Conservation (phyloP, 305 asterid genomes). For the Rubia balearica region DNA sequence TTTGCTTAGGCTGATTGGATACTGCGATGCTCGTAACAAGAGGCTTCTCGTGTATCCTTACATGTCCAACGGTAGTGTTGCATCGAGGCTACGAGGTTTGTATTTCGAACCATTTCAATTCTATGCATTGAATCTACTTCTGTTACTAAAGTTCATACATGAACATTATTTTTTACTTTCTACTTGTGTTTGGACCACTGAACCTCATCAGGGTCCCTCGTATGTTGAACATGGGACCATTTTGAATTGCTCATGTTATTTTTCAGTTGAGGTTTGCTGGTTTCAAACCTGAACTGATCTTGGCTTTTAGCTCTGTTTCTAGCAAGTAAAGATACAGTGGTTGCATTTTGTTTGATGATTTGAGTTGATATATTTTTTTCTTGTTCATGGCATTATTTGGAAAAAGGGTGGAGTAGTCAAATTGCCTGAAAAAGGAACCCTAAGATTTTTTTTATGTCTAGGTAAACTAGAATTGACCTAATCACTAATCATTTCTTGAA, state of each 20-base stretch:
- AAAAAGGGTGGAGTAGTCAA: not conserved
- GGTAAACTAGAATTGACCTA: not conserved
- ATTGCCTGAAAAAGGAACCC: not conserved
- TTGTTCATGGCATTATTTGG: not conserved
- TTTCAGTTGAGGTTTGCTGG: not conserved
- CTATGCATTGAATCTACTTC: conserved; percentile 4
- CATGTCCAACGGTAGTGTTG: conserved; percentile 93
- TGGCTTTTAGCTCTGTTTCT: not conserved
- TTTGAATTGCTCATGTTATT: conserved; percentile 1
- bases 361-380: not conserved
- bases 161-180: not conserved
- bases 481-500: not conserved
- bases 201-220: conserved; percentile 6
- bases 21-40: conserved; percentile 64
- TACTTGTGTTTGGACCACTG: conserved; percentile 16
- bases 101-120: not conserved
- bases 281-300: conserved; percentile 5
- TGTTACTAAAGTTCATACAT: not conserved
- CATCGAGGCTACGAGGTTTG: conserved; percentile 77
- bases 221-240: conserved; percentile 13
- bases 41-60: conserved; percentile 86
- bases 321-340: not conserved
- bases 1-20: conserved; percentile 78
- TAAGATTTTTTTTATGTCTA: not conserved
- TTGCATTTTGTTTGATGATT: not conserved